Conservation (phyloP, 805 yeast genomes). For the Candida dajiaensis region DNA sequence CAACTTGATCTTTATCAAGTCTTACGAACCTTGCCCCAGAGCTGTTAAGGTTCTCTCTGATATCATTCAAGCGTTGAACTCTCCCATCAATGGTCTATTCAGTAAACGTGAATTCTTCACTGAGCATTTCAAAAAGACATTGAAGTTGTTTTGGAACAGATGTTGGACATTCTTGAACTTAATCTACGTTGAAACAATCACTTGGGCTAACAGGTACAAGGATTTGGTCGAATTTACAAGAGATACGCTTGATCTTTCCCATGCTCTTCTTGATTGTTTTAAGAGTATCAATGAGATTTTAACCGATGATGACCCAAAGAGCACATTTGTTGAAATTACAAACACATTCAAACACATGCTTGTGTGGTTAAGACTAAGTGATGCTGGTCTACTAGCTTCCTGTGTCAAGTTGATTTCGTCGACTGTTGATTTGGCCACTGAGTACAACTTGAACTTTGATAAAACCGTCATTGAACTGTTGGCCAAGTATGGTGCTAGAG, state of each 20-base stretch:
- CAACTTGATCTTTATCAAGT: conserved; percentile 39
- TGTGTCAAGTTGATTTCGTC: conserved; percentile 68
- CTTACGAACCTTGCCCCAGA: conserved; percentile 70
- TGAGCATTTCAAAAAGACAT: conserved; percentile 20
- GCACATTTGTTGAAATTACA: conserved; percentile 48
- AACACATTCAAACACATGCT: conserved; percentile 62
- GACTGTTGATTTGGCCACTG: conserved; percentile 59
- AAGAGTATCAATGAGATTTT: conserved; percentile 35
- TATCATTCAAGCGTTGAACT: conserved; percentile 53
- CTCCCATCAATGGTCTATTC: conserved; percentile 59
- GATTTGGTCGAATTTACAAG: conserved; percentile 76
- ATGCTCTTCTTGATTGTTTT: conserved; percentile 59
- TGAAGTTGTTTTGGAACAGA: conserved; percentile 53
- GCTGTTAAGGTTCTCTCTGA: conserved; percentile 74
- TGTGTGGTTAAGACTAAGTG: conserved; percentile 81
- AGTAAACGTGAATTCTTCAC: conserved; percentile 25
- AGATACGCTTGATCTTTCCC: conserved; percentile 77
- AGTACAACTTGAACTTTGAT: conserved; percentile 45
- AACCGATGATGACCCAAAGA: conserved; percentile 18
- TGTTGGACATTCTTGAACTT: conserved; percentile 70
- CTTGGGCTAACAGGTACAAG: conserved; percentile 66
- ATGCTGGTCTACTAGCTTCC: conserved; percentile 60
- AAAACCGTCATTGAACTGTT: conserved; percentile 47
- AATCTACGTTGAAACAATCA: conserved; percentile 59
- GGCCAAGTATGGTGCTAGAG: conserved; percentile 59